phyloP scores from a whole-genome alignment of 345 rosid genomes.

The Acer yangbiense region DNA sequence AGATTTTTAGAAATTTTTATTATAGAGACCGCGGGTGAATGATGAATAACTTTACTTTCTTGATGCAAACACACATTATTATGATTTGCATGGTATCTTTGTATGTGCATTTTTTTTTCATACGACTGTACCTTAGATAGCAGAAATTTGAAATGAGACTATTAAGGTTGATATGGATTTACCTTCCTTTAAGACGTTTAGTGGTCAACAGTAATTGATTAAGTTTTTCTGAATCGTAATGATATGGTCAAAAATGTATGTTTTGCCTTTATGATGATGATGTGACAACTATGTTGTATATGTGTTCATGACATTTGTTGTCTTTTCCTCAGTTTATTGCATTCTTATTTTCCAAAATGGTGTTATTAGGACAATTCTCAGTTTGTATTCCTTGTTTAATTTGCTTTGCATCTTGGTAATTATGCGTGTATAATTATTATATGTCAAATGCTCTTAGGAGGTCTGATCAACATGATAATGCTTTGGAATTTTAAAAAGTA shows the following conservation, averaged over 20 bases:
- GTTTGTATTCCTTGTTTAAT: not conserved
- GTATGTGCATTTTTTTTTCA: no score
- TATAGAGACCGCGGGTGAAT: no score
- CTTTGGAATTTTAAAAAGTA: constrained; percentile 20
- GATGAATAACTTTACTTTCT: no score
- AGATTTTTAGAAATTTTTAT: no score
- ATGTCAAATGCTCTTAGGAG: not conserved
- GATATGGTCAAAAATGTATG: not conserved
- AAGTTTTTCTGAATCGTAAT: no score
- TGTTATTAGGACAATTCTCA: not conserved
- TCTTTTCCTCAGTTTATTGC: not conserved
- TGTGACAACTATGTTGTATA: not conserved
- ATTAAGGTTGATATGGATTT: no score
- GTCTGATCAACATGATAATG: constrained; percentile 20
- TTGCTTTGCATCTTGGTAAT: no score
- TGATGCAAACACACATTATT: no score
- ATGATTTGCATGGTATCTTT: not conserved
- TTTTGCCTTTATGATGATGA: not conserved
- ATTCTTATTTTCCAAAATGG: not conserved
- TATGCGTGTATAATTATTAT: no score
- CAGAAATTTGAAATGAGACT: no score
- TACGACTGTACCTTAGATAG: no score
- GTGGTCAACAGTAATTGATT: not conserved
- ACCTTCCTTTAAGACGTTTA: no score
- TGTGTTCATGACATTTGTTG: not conserved